Conservation (phyloP, 257 asterid species). For the Marsdenia floribunda region DNA sequence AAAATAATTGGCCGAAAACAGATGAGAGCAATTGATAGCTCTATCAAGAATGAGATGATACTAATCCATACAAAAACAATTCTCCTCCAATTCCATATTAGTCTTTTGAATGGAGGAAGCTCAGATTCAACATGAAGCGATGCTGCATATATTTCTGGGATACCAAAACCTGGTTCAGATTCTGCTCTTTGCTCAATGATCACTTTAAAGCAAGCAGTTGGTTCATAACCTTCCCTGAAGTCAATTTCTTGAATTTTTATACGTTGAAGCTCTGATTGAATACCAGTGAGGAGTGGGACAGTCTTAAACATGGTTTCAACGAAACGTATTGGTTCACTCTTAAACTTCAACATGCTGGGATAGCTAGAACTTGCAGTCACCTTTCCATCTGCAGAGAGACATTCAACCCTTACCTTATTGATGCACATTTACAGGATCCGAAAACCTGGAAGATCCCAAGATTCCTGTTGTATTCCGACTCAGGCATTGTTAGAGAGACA, state of each 20-base stretch:
- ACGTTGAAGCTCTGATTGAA: conserved; percentile 47
- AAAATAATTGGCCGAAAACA: conserved; percentile 34
- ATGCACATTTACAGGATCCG: too few relatives aligned
- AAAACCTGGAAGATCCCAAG: conserved; percentile 66
- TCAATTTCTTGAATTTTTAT: conserved; percentile 32
- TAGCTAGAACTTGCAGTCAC: conserved; percentile 33
- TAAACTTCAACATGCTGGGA: conserved; percentile 52
- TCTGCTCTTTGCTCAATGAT: conserved; percentile 52
- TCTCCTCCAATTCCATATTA: conserved; percentile 48
- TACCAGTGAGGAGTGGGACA: conserved; percentile 47
- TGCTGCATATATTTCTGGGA: conserved; percentile 52
- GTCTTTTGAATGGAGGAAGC: conserved; percentile 35
- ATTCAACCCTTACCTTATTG: conserved; percentile 57
- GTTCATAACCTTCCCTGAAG: conserved; percentile 33
- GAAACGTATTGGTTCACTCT: conserved; percentile 37
- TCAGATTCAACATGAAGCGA: conserved; percentile 36
- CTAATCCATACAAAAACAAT: conserved; percentile 52
- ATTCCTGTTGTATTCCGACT: conserved; percentile 53
- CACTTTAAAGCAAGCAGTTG: conserved; percentile 36
- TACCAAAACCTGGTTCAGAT: conserved; percentile 38
- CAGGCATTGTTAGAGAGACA: conserved; percentile 52
- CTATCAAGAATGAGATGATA: conserved; percentile 22
- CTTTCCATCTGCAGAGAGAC: conserved; percentile 36
- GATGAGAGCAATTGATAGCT: conserved; percentile 21
- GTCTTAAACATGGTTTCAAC: conserved; percentile 32